phyloP scores from a whole-genome alignment of 1,139 yeast genomes.

The Pichia sp. region DNA sequence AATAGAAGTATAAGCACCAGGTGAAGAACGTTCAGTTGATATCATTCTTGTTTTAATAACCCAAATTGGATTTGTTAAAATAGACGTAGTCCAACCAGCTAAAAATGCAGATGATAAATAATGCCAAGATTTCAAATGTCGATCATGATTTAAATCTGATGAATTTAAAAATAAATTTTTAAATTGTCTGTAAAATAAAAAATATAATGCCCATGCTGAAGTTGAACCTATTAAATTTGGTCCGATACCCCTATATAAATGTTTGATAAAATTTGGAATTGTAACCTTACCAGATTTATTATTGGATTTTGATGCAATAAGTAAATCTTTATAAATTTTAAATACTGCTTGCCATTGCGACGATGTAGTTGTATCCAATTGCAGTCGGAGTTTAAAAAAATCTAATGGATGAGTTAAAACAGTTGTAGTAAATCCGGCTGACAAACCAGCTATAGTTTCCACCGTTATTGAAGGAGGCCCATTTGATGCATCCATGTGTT shows the following conservation, averaged over 20 bases:
- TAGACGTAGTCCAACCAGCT: slow-evolving; percentile 72
- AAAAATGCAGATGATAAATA: slow-evolving; percentile 49
- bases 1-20: slow-evolving; percentile 52
- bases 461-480: not conserved
- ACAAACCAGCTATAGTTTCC: slow-evolving; percentile 68
- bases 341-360: slow-evolving; percentile 24
- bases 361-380: slow-evolving; percentile 33
- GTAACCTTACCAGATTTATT: slow-evolving; percentile 8
- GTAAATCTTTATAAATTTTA: slow-evolving; percentile 25
- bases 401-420: slow-evolving; percentile 84
- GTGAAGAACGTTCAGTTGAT: slow-evolving; percentile 43
- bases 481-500: not conserved
- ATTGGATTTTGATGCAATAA: slow-evolving; percentile 12
- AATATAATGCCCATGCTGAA: slow-evolving; percentile 84
- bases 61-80: slow-evolving; percentile 89
- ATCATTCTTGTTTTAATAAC: slow-evolving; percentile 83
- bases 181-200: slow-evolving; percentile 60
- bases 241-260: slow-evolving; percentile 68
- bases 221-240: slow-evolving; percentile 83
- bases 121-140: slow-evolving; percentile 29
- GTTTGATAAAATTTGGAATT: slow-evolving; percentile 24
- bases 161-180: slow-evolving; percentile 31
- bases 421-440: slow-evolving; percentile 82
- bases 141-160: slow-evolving; percentile 10
- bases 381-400: slow-evolving; percentile 74